Percentiles rank a stretch among this genome's conserved stretches.
These are phyloP conservation scores for Debaryomyces robertsiae DNA, from an alignment of 1,139 yeast genomes.

Conservation along the genomic window DNA sequence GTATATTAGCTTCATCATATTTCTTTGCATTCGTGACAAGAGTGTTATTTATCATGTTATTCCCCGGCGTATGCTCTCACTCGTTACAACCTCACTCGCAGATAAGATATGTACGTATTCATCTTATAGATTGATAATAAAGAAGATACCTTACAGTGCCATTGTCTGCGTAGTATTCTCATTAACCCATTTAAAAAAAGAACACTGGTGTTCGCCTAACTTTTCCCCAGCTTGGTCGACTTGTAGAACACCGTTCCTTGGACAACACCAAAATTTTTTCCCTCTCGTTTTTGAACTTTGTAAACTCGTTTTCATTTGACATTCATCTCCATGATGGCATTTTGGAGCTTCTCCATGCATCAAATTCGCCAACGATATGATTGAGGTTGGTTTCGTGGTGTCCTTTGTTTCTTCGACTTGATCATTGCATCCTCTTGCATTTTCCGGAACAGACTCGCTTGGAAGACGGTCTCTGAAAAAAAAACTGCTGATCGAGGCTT, in stretches of 20 bases:
- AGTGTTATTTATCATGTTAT: conserved; percentile 7
- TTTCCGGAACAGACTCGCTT: neutral
- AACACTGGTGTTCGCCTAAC: conserved; percentile 26
- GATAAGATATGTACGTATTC: neutral
- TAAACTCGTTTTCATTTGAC: conserved; percentile 52
- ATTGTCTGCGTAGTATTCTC: neutral
- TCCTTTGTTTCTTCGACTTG: neutral
- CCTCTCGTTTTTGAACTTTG: conserved; percentile 51
- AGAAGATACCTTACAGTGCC: neutral
- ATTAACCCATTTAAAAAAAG: conserved; percentile 42
- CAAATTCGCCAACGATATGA: conserved; percentile 13
- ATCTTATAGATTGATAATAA: conserved; percentile 4
- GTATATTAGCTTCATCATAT: conserved; percentile 6
- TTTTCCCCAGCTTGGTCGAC: conserved; percentile 14
- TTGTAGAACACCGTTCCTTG: conserved; percentile 18
- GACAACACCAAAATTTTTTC: conserved; percentile 62
- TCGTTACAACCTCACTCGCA: conserved; percentile 1
- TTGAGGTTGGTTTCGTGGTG: conserved; percentile 11
- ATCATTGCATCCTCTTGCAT: neutral
- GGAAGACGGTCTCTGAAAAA: conserved; percentile 14
- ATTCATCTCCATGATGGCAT: conserved; percentile 54
- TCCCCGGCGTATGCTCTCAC: conserved; percentile 5
- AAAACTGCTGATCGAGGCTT: conserved; percentile 20
- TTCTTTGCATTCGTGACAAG: conserved; percentile 7
- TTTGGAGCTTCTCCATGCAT: conserved; percentile 44